These are phyloP conservation scores for Pholiota molesta DNA, from an alignment of 768 basidiomycete species.

Conservation along the genomic window DNA sequence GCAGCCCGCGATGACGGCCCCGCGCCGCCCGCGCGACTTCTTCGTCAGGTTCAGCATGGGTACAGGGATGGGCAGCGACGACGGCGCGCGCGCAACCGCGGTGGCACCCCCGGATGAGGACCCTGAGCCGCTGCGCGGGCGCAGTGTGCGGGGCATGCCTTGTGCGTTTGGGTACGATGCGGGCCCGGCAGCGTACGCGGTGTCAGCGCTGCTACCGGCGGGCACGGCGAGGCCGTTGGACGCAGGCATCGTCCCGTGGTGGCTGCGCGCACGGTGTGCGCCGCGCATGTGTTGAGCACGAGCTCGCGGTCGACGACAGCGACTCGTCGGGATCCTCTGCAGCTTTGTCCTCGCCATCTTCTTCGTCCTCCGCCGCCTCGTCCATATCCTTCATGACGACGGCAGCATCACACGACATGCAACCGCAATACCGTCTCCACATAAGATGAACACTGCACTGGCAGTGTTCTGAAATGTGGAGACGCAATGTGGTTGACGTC, in stretches of 20 bases:
- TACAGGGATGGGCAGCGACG: conserved; percentile 51
- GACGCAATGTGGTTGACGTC: too few relatives aligned
- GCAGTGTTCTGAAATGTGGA: too few relatives aligned
- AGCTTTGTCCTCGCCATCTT: conserved; percentile 9
- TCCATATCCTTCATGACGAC: conserved; percentile 18
- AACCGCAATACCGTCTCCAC: too few relatives aligned
- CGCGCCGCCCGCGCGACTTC: conserved; percentile 66
- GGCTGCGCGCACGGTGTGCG: conserved; percentile 19
- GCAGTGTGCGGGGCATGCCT: conserved; percentile 27
- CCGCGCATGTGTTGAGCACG: conserved; percentile 20
- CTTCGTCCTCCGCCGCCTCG: conserved; percentile 28
- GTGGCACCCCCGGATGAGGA: conserved; percentile 17
- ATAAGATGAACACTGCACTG: too few relatives aligned
- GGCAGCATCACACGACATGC: too few relatives aligned
- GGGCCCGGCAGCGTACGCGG: conserved; percentile 1
- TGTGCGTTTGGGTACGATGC: conserved; percentile 1
- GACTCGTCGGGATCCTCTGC: too few relatives aligned
- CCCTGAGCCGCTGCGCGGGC: conserved; percentile 21
- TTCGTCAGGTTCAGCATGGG: conserved; percentile 72
- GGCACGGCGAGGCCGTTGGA: too few relatives aligned
- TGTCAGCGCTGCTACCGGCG: conserved; percentile 5
- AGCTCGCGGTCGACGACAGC: conserved; percentile 35
- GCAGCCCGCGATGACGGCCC: too few relatives aligned
- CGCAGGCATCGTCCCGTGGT: too few relatives aligned
- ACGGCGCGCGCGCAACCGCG: conserved; percentile 13